Percentiles rank a stretch among this genome's conserved stretches.
These are phyloP conservation scores for Pneumocystis jirovecii DNA, from an alignment of 1,139 yeast genomes.

Conservation along the genomic window DNA sequence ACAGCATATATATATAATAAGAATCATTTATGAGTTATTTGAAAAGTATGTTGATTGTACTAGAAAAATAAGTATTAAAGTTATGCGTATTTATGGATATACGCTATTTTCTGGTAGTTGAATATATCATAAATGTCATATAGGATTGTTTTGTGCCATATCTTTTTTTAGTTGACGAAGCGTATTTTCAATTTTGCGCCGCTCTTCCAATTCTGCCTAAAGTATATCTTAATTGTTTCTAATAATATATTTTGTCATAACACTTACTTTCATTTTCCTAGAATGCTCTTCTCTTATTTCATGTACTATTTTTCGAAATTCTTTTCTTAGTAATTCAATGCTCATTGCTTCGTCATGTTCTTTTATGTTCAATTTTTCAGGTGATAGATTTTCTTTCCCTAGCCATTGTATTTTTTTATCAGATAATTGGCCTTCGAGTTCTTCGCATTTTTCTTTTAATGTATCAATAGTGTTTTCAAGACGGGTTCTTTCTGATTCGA, in stretches of 20 bases:
- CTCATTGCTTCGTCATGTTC: constrained; percentile 8
- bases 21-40: neutral
- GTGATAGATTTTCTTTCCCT: neutral
- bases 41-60: neutral
- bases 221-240: neutral
- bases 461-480: constrained; percentile 12
- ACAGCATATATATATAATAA: neutral
- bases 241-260: neutral
- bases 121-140: neutral
- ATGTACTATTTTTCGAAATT: constrained; percentile 15
- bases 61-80: neutral
- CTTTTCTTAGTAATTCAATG: constrained; percentile 13
- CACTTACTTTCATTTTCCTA: constrained; percentile 6
- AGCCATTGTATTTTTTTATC: constrained; percentile 14
- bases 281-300: constrained; percentile 14
- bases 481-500: constrained; percentile 13
- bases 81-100: neutral
- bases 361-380: constrained; percentile 1
- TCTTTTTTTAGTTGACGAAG: constrained; percentile 10
- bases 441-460: constrained; percentile 11
- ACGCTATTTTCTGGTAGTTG: neutral
- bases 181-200: constrained; percentile 14
- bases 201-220: constrained; percentile 15
- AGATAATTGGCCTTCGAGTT: constrained; percentile 13
- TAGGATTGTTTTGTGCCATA: constrained; percentile 7